Base-by-base conservation (phyloP, 805 yeast species). In the Yarrowia alimentaria region DNA sequence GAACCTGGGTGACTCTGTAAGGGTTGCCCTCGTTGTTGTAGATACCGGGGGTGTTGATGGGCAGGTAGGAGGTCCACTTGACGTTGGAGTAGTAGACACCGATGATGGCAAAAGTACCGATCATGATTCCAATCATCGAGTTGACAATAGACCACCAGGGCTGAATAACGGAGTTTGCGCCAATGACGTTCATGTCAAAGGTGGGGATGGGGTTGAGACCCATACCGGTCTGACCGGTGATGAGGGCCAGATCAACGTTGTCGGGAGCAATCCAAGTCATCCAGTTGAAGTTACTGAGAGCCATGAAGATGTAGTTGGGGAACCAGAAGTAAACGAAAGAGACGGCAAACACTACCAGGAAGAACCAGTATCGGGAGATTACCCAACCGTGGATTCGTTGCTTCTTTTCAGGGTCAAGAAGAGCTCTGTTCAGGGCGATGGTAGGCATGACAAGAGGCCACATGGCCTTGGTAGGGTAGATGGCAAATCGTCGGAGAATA, bases 241-340 rank as follows among this genome's bases (percentile, higher is more conserved):
- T 66, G 38, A 80, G 79, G 56, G 81, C 81, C 5, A 78, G 74
- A 28, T 74, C 68, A 52, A 79, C 76, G 59, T 80, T 80, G 55
- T 79, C 61, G n/a, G 68, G 68, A 1, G 56, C 68, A 38, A 77
- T 77, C 83, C 83, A 78, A 22, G 66, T 73, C 58, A 76, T 74
- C 84, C 84, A 80, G 58, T 72, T 77, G 65, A 85, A 84, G 57
- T 74, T 74, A 1, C 80, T 72, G 42, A 84, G 71, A 1, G 80
- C 86, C 17, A 70, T 68, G 66, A 81, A 81, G 14, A 84, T 68
- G 61, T 70, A 83, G 47, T 80, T 83, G 6, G 90, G 87, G 57
- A 83, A 66, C 81, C 84, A 82, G 60, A 75, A 78, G 76, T 81
- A 82, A 7, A 71, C 53, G 58, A 81, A 80, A 22, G 74, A 64